These are phyloP conservation scores for Kwoniella sp. DNA, from an alignment of 768 basidiomycete genomes.

Conservation along the genomic window DNA sequence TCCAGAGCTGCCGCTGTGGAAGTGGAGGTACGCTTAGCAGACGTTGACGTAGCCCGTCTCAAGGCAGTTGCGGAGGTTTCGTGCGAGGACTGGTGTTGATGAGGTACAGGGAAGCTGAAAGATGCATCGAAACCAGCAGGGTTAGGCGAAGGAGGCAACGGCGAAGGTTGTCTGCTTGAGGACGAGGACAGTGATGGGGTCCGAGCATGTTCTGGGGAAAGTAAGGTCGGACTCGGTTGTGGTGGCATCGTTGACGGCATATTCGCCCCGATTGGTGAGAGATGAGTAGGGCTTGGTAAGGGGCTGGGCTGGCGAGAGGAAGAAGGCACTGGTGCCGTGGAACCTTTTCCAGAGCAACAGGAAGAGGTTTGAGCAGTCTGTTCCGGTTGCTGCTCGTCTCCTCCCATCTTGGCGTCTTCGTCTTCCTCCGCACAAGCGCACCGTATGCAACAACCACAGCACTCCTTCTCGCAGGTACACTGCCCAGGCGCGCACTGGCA, in stretches of 20 bases:
- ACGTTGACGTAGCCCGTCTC: constrained; percentile 27
- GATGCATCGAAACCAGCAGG: background rate
- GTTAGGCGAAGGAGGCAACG: background rate
- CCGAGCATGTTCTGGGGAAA: constrained; percentile 16
- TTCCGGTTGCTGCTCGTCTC: background rate
- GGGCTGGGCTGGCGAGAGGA: constrained; percentile 1
- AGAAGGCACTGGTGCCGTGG: background rate
- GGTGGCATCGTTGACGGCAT: background rate
- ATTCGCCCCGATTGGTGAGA: background rate
- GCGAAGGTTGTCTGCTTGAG: constrained; percentile 5
- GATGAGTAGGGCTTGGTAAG: background rate
- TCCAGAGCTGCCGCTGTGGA: background rate
- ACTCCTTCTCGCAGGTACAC: constrained; percentile 54
- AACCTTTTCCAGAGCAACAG: constrained; percentile 14
- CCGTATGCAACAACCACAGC: constrained; percentile 55
- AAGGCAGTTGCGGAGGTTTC: background rate
- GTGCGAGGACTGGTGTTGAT: constrained; percentile 4
- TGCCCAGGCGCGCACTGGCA: constrained; percentile 54
- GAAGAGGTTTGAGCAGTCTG: background rate
- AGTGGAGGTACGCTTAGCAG: background rate
- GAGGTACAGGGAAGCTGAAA: background rate
- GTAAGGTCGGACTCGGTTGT: constrained; percentile 11
- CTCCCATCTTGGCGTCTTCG: constrained; percentile 22
- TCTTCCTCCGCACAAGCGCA: constrained; percentile 50
- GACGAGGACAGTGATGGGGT: constrained; percentile 1